Evolutionary conservation across 192 early-diverging fungal species (phyloP), one percentile per base, ranked within the genome.

Genomic region (Dissophora globulifera): DNA sequence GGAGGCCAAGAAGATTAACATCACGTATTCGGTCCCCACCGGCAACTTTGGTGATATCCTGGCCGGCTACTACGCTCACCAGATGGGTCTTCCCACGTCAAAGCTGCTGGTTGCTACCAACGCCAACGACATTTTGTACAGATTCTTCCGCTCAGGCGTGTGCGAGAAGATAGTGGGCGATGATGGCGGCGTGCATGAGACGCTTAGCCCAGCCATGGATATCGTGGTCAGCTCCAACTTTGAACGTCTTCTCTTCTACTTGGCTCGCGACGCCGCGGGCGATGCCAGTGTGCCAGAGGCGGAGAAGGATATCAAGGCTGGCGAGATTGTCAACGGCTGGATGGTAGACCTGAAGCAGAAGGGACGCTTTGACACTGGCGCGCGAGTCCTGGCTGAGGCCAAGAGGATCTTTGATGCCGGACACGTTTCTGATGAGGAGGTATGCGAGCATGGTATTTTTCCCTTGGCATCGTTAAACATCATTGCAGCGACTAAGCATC

Each of bases 21-120:
- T 86, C 50, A 85, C 87, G 19, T 98, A 90, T 84, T 89, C 89
- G 38, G 97, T 99, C 31, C 96, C 97, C 40, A 94, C 97, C 13
- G 97, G 97, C 22, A 99, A 99, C 85, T 99, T 99, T 91, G 97
- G 97, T 57, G 94, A 94, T 60, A 82, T 92, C 38, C 83, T 99
- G 46, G 95, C 97, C 11, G 97, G 97, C 9, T 96, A 90, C 81
- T 98, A 92, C 81, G 94, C 95, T 15, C 81, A 88, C 31, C 89
- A 86, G 53, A 92, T 98, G 92, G 96, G 96, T 23, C 88, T 99
- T 20, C 97, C 97, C 9, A 86, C 93, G 59, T 80, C 81, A 27
- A 85, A 86, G 35, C 85, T 99, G 42, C 74, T 93, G 16, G 86
- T 96, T 43, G 96, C 97, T n/a, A 99, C 97, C 29, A 99, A 99